phyloP scores from a whole-genome alignment of 495 filamentous ascomycete genomes.

The Eremomyces bilateralis region DNA sequence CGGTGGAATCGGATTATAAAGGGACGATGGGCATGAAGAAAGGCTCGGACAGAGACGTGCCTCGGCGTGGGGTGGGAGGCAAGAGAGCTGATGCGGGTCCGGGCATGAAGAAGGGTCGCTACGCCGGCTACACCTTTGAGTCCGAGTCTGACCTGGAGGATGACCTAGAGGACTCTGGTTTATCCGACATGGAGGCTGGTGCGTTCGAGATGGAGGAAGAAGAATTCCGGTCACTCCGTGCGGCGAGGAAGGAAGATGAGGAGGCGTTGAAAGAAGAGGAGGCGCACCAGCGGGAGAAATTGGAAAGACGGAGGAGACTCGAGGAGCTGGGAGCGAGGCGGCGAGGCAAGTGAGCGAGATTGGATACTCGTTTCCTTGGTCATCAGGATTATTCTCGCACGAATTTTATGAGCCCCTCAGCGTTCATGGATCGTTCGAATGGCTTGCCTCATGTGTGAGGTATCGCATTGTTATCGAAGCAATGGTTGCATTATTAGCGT shows the following conservation, averaged over 20 bases:
- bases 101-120: conserved; percentile 6
- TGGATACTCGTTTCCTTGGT: too few species aligned
- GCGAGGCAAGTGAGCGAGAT: too few species aligned
- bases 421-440: too few species aligned
- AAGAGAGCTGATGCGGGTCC: background rate
- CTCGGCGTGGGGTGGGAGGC: conserved; percentile 2
- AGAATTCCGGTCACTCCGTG: conserved; percentile 27
- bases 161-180: conserved; percentile 31
- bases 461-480: too few species aligned
- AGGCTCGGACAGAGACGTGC: background rate
- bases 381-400: too few species aligned
- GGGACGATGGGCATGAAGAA: conserved; percentile 13
- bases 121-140: conserved; percentile 13
- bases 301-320: too few species aligned
- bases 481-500: too few species aligned
- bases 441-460: too few species aligned
- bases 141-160: conserved; percentile 25
- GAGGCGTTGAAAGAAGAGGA: conserved; percentile 31
- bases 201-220: conserved; percentile 36
- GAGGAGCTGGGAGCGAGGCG: too few species aligned
- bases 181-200: conserved; percentile 46
- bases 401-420: too few species aligned
- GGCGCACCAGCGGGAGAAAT: conserved; percentile 31
- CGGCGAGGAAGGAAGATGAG: conserved; percentile 36
- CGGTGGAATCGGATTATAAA: conserved; percentile 16